These are phyloP conservation scores for Colletotrichum sp. DNA, from an alignment of 2,329 filamentous ascomycete genomes.

Conservation along the genomic window DNA sequence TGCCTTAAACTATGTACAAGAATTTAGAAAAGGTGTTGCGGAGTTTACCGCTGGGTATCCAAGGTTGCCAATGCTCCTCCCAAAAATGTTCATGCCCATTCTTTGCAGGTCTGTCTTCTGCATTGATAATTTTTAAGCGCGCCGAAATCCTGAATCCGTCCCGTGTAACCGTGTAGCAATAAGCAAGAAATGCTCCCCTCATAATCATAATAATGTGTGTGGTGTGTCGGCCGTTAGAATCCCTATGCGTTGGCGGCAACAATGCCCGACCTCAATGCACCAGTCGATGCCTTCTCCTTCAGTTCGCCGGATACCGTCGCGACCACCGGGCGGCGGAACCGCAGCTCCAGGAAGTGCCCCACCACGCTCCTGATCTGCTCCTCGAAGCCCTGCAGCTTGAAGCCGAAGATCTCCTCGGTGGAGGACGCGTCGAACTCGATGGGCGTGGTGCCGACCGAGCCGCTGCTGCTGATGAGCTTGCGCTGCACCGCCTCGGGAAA, in stretches of 20 bases:
- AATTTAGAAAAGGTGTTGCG: not conserved
- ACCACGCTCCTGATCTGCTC: constrained; percentile 37
- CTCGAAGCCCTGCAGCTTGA: constrained; percentile 35
- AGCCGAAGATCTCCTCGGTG: constrained; percentile 35
- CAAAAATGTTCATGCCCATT: not conserved
- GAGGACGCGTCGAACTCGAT: constrained; percentile 29
- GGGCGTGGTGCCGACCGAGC: not conserved
- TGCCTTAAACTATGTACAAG: not conserved
- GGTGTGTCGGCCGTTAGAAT: not conserved
- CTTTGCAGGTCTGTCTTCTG: not conserved
- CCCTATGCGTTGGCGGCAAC: not conserved
- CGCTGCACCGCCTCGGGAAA: constrained; percentile 25
- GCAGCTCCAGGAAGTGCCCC: constrained; percentile 37
- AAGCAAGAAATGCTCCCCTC: not conserved
- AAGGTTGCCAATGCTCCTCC: not conserved
- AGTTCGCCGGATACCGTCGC: not conserved
- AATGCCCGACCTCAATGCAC: not conserved
- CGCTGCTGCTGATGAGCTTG: constrained; percentile 4
- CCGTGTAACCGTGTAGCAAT: not conserved
- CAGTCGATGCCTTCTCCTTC: not conserved
- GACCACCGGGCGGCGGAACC: not conserved
- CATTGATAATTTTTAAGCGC: not conserved
- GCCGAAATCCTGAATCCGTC: not conserved
- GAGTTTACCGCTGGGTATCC: not conserved
- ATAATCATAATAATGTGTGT: not conserved